A percentile compares a stretch with the other conserved stretches of the same genome.
phyloP scores from a whole-genome alignment of 371 early-diverging fungal species.

The Sporodiniella umbellata region DNA sequence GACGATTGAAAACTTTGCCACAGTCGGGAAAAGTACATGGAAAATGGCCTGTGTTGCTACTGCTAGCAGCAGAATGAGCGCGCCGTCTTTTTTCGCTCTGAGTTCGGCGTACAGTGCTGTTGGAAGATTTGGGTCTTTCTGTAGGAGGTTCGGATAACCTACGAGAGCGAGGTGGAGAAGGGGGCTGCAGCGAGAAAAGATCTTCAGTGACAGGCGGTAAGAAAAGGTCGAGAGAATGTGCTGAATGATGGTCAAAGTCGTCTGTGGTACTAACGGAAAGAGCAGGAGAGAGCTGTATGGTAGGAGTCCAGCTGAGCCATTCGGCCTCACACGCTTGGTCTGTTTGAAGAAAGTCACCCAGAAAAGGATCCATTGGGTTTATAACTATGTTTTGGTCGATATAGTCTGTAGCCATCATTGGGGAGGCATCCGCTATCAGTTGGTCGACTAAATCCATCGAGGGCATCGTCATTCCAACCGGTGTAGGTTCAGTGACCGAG shows the following conservation, averaged over 20 bases:
- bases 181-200: conserved; percentile 1
- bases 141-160: conserved; percentile 24
- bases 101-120: conserved; percentile 5
- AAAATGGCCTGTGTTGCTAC: no score
- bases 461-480: conserved; percentile 5
- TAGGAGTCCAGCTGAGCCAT: conserved; percentile 25
- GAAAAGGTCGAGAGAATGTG: conserved; percentile 1
- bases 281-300: conserved; percentile 8
- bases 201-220: not conserved
- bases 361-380: no score
- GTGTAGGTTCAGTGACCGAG: conserved; percentile 27
- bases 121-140: no score
- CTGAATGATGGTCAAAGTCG: not conserved
- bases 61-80: conserved; percentile 8
- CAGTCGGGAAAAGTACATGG: conserved; percentile 50
- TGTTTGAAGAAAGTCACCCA: conserved; percentile 6
- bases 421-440: conserved; percentile 11
- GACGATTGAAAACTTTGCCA: conserved; percentile 63
- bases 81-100: conserved; percentile 16
- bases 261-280: not conserved
- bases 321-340: conserved; percentile 1
- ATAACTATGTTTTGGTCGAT: conserved; percentile 1
- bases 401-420: not conserved
- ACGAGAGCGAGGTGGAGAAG: conserved; percentile 4
- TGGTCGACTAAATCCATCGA: conserved; percentile 12